Conservation (phyloP, 371 early-diverging fungal genomes). For the Mortierella sp. region DNA sequence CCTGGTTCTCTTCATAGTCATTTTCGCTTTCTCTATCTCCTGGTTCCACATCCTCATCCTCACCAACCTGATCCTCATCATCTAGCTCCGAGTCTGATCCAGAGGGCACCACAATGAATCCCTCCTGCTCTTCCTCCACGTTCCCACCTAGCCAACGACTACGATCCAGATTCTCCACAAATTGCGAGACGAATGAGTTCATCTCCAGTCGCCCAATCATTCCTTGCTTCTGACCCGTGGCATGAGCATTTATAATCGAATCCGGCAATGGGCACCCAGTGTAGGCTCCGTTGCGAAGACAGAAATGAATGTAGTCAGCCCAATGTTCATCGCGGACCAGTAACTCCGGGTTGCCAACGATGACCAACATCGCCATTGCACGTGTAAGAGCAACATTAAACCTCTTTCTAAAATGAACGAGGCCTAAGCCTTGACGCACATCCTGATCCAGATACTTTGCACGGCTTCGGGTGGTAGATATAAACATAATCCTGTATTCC, state of each 20-base stretch:
- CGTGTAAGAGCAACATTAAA: constrained; percentile 69
- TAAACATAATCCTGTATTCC: constrained; percentile 61
- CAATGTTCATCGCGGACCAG: constrained; percentile 53
- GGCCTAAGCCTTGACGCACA: constrained; percentile 56
- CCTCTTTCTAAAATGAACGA: constrained; percentile 60
- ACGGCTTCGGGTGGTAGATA: constrained; percentile 62
- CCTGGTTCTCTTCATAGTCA: constrained; percentile 16
- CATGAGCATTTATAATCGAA: constrained; percentile 44
- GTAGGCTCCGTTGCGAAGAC: constrained; percentile 52
- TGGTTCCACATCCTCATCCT: constrained; percentile 15
- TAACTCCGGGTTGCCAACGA: constrained; percentile 57
- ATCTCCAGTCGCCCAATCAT: constrained; percentile 48
- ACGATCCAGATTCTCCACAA: constrained; percentile 47
- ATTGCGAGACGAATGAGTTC: constrained; percentile 54
- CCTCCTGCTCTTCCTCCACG: constrained; percentile 31
- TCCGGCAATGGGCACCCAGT: constrained; percentile 43
- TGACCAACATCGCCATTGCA: constrained; percentile 59
- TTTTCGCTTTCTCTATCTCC: constrained; percentile 11
- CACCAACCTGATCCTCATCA: constrained; percentile 19
- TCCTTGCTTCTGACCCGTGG: constrained; percentile 30
- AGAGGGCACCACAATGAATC: constrained; percentile 42
- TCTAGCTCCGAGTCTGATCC: constrained; percentile 33
- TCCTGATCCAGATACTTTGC: constrained; percentile 57
- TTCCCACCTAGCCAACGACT: constrained; percentile 49
- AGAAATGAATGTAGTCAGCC: constrained; percentile 51